phyloP scores from a whole-genome alignment of 768 basidiomycete species.

The Porphyrellus cyaneotinctus region DNA sequence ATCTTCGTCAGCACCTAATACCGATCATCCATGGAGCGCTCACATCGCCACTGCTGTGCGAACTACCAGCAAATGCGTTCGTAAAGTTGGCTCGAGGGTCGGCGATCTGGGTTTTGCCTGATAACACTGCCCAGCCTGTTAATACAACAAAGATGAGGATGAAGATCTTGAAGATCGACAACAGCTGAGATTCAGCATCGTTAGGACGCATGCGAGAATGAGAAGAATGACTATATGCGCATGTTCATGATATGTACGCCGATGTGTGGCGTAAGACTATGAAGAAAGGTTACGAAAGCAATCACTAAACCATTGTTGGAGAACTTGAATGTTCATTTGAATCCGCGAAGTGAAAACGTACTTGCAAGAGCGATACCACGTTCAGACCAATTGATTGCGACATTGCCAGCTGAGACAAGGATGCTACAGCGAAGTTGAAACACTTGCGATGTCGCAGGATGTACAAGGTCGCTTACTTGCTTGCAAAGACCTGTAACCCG shows the following conservation, averaged over 20 bases:
- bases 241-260: slow-evolving; percentile 56
- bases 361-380: slow-evolving; percentile 59
- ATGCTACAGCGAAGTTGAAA: slow-evolving; percentile 34
- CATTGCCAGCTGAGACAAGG: slow-evolving; percentile 41
- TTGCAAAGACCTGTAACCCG: slow-evolving; percentile 30
- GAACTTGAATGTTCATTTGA: too few relatives aligned
- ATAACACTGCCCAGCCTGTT: slow-evolving; percentile 58
- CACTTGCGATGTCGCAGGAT: fast-evolving
- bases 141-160: slow-evolving; percentile 54
- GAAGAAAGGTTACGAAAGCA: slow-evolving; percentile 45
- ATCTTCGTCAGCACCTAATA: neutral
- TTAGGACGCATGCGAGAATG: slow-evolving; percentile 11
- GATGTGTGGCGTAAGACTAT: slow-evolving; percentile 46
- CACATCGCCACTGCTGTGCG: slow-evolving; percentile 47
- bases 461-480: slow-evolving; percentile 25
- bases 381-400: slow-evolving; percentile 43
- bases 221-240: slow-evolving; percentile 2
- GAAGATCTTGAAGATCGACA: slow-evolving; percentile 52
- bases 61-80: slow-evolving; percentile 54
- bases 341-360: slow-evolving; percentile 15
- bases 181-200: slow-evolving; percentile 18
- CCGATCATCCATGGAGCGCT: neutral
- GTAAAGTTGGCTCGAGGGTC: slow-evolving; percentile 57
- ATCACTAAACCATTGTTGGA: slow-evolving; percentile 36
- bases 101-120: slow-evolving; percentile 49